Base-by-base conservation (phyloP, 2,329 filamentous ascomycete species). In the Neopestalotiopsis sp. region DNA sequence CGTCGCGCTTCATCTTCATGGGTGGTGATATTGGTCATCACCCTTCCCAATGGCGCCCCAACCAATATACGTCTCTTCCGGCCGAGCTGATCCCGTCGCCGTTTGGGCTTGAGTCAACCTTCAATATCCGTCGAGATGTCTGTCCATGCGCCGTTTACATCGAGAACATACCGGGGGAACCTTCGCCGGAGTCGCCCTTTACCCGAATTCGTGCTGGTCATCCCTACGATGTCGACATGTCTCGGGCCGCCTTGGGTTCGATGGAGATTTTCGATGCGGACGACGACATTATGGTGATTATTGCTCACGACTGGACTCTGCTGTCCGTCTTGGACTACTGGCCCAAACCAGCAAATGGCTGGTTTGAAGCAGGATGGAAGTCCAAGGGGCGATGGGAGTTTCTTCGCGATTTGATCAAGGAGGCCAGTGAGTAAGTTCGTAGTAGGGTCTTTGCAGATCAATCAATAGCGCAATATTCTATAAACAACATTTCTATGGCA, bases 11-110 rank as follows among this genome's bases (percentile, higher is more conserved):
- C 67, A 68, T 84, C 4, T 76, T 84, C 12, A 74, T 84, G 67
- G 82, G 82, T 0, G 84, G 78, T 3, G 83, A 85, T 68, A 72
- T 79, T 20, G 83, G 79, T 14, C 83, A 85, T 71, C 80, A 79
- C 49, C 75, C 76, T 1, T 81, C 81, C 24, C 74, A 77, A 32
- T 74, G 82, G 13, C 74, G 82, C 1, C 82, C 82, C 0, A 80
- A 78, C 0, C 63, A 71, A 58, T 76, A 78, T 67, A 68, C 78
- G 0, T 78, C 79, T 1, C 62, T 83, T 4, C 81, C 81, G 20
- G 32, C 20, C 20, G 56, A 28, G 56, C n/a, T 58, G 2, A 13
- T 28, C 12, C 56, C 56, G 28, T 58, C 56, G n/a, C n/a, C 20
- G 10, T 20, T 58, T 10, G n/a, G 56, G 7, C 20, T 24, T 3